These are phyloP conservation scores for Linanthus parryae DNA, from an alignment of 148 eudicot genomes.

Conservation along the genomic window DNA sequence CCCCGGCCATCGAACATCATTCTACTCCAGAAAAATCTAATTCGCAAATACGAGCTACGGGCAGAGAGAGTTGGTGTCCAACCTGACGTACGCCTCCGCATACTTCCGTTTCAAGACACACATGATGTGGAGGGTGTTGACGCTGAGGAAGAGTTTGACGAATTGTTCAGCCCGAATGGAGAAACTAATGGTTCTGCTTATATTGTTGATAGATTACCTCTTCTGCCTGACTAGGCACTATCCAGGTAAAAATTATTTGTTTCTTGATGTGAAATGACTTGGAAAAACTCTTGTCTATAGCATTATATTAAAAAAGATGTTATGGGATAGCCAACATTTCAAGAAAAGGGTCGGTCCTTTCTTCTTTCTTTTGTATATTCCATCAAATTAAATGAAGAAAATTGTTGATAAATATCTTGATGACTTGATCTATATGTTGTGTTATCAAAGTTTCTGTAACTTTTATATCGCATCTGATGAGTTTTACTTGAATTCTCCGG, in stretches of 20 bases:
- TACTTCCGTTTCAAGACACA: conserved; percentile 36
- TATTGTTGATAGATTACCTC: conserved; percentile 51
- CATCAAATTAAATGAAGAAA: too few species aligned
- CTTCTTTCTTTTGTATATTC: too few species aligned
- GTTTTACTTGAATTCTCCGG: too few species aligned
- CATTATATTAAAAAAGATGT: too few species aligned
- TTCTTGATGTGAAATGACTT: background rate
- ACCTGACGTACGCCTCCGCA: conserved; percentile 46
- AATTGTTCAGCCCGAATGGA: conserved; percentile 24
- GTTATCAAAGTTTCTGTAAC: too few species aligned
- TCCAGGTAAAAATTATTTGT: background rate
- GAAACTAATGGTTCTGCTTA: conserved; percentile 46
- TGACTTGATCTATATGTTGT: too few species aligned
- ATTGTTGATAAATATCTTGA: too few species aligned
- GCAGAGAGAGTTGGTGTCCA: conserved; percentile 48
- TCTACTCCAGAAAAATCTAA: conserved; percentile 61
- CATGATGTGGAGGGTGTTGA: conserved; percentile 23
- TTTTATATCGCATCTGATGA: too few species aligned
- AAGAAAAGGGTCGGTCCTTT: too few species aligned
- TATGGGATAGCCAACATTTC: too few species aligned
- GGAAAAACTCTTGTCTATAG: too few species aligned
- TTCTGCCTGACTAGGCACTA: conserved; percentile 57
- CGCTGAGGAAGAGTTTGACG: conserved; percentile 28
- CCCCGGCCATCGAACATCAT: conserved; percentile 62
- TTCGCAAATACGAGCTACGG: conserved; percentile 51